phyloP scores from a whole-genome alignment of 352 stramenopile species.

The Pythium brachiatum region DNA sequence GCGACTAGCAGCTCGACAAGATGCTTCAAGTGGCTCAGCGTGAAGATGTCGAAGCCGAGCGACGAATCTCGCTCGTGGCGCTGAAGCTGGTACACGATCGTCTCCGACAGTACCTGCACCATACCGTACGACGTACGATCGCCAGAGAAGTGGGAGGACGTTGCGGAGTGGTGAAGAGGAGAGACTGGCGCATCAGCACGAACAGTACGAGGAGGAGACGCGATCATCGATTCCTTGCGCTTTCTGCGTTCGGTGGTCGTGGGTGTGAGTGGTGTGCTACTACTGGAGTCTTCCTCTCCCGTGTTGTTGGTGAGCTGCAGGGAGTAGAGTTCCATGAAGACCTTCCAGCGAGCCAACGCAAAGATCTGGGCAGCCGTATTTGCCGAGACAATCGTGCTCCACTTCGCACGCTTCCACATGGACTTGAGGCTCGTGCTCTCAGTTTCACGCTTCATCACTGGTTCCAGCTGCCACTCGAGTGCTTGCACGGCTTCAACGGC shows the following conservation, averaged over 20 bases:
- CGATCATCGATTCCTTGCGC: constrained; percentile 74
- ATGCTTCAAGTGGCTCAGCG: constrained; percentile 43
- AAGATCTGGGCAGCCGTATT: constrained; percentile 49
- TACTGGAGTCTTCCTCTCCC: background rate
- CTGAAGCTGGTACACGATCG: constrained; percentile 35
- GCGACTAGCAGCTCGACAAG: constrained; percentile 62
- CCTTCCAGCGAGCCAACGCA: constrained; percentile 53
- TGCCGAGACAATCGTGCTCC: constrained; percentile 3
- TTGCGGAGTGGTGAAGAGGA: constrained; percentile 21
- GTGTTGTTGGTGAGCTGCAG: constrained; percentile 31
- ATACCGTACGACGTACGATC: constrained; percentile 70
- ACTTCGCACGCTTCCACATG: constrained; percentile 17
- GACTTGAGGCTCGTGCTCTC: constrained; percentile 24
- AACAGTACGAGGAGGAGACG: constrained; percentile 37
- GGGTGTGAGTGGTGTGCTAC: background rate
- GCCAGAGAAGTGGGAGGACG: constrained; percentile 51
- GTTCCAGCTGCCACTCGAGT: constrained; percentile 20
- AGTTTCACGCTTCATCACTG: background rate
- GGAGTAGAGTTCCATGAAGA: constrained; percentile 72
- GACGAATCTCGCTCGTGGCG: constrained; percentile 36
- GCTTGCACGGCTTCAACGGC: constrained; percentile 8
- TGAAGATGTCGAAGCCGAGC: constrained; percentile 44
- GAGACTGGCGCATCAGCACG: constrained; percentile 13
- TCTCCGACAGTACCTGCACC: constrained; percentile 58
- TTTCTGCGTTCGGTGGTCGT: constrained; percentile 31